These are phyloP conservation scores for Pythium sukuiense DNA, from an alignment of 352 stramenopile species.

Conservation along the genomic window DNA sequence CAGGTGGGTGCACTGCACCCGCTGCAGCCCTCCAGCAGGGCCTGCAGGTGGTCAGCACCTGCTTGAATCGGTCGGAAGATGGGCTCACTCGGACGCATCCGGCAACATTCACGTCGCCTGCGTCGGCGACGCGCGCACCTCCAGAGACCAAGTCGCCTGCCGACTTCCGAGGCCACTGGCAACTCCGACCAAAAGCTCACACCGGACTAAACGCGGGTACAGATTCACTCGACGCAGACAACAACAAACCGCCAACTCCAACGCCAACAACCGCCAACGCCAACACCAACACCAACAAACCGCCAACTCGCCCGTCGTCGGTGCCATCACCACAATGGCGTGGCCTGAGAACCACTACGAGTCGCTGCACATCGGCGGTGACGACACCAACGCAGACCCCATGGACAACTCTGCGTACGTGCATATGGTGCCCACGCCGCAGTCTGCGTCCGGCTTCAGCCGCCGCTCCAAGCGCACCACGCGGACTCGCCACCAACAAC, in stretches of 20 bases:
- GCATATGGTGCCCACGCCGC: conserved; percentile 13
- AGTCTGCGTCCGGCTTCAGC: conserved; percentile 6
- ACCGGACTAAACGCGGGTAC: not conserved
- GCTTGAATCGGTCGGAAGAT: conserved; percentile 2
- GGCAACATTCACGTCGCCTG: conserved; percentile 2
- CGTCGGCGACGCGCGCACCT: not conserved
- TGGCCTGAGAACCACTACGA: conserved; percentile 15
- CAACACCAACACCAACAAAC: not conserved
- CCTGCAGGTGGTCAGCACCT: conserved; percentile 1
- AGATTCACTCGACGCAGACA: not conserved
- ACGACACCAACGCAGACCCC: not conserved
- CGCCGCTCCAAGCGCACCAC: conserved; percentile 12
- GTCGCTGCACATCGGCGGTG: conserved; percentile 1
- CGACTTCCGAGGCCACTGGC: not conserved
- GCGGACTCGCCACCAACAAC: conserved; percentile 5
- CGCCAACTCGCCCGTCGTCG: not conserved
- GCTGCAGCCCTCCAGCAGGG: not conserved
- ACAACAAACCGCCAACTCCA: not conserved
- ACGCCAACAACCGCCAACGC: not conserved
- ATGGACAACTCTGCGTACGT: conserved; percentile 8
- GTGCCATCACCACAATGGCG: not conserved
- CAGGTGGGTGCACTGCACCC: not conserved
- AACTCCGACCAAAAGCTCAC: not conserved
- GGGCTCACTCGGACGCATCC: not conserved
- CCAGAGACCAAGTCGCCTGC: not conserved